Evolutionary conservation across 78 protist genomes (phyloP), one percentile per base, ranked within the genome.

Genomic region (Dictyostelium capitatum): DNA sequence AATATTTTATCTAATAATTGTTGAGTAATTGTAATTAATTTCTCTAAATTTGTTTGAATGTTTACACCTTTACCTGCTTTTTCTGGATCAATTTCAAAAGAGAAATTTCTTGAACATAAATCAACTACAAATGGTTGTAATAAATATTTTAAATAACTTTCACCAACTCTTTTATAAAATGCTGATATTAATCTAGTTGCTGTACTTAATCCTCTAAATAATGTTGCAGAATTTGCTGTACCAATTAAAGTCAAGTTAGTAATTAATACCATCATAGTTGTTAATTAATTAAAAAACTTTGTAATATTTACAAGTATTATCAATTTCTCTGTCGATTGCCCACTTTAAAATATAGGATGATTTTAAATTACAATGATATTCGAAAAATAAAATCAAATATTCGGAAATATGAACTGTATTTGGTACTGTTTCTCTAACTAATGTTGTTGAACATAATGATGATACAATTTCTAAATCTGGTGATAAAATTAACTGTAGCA

Each of bases 141-240:
- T 37, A 83, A 47, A 32, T 83, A 83, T 56, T 83, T 83, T 17
- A 83, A 32, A 54, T 83, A 83, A 30, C 51, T 11, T 32, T 83
- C 91, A n/a, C 91, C 91, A 11, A 72, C 81, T 69, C 91, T 48
- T 56, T 83, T 83, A 50, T 83, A 83, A 32, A 69, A 83, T 73
- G 91, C 73, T 15, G 91, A 83, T 20, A 83, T 83, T n/a, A 83
- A 56, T 46, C 91, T 46, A 5, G 91, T 83, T 50, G 91, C 91
- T n/a, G 91, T 83, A 46, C 78, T 59, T 25, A 83, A 79, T n/a
- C 91, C 91, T 67, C 91, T 73, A 25, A 83, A 83, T n/a, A 83
- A 74, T 51, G 91, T 83, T 9, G 91, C 82, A 2, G 57, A 25
- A 43, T 83, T 81, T 25, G 89, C 59, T 43, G 32, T 67, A 59